Evolutionary conservation across 306 rosid species (phyloP), one percentile per base, ranked within the genome.

Genomic region (Luffa aegyptiaca): DNA sequence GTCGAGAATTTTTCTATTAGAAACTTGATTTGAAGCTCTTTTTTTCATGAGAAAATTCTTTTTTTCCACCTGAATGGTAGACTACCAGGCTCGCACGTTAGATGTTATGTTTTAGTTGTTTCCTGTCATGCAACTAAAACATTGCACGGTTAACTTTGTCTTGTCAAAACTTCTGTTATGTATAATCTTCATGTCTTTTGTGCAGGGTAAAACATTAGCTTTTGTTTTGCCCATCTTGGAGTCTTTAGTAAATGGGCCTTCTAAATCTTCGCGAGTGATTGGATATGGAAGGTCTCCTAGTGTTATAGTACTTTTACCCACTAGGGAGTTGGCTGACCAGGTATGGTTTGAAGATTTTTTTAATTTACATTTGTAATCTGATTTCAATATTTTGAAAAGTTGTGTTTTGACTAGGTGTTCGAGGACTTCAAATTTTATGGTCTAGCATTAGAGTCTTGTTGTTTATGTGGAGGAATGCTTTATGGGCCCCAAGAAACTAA

Each of bases 271-370:
- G 2, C 84, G 95, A 17, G 89, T 82, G 85, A 84, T 87, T 48
- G 97, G 97, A 10, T 88, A 86, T 75, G 97, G 95, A 41, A 91
- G 88, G 78, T 3, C 87, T 17, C 97, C 98, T 1, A 88, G 93
- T 84, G 98, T 92, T 59, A 70, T 94, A 65, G 98, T 94, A 74
- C 98, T 94, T 78, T 83, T 94, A 66, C 98, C 98, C n/a, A 94
- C 98, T 1, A 84, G 97, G 81, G 98, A 94, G 83, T 83, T 94
- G 86, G 98, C 98, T 37, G 79, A 70, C 36, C 97, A 94, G 98
- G 98, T 92, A 85, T 31, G n/a, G 21, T 46, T 35, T 10, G 48
- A 10, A 42, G 36, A 36, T 31, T 3, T 37, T 80, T 20, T 57
- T 0, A 41, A 31, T 2, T n/a, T 20, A 48, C 35, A 8, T 5